Evolutionary conservation across 306 rosid genomes (phyloP).

Genomic region (Macrotyloma uniflorum): DNA sequence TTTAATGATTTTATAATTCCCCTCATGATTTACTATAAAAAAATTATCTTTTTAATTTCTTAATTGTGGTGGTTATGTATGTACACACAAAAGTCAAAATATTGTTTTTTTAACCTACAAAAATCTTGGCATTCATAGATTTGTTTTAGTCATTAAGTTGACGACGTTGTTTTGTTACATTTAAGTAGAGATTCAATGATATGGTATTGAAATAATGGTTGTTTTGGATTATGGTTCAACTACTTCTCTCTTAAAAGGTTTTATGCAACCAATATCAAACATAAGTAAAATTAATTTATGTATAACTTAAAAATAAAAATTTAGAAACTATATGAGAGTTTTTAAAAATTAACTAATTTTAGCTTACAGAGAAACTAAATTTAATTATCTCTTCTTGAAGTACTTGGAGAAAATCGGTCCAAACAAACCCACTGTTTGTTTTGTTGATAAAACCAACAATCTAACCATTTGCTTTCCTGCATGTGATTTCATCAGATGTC

Average conservation of each 20-base stretch:
- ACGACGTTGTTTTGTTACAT: background rate
- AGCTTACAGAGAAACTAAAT: too few relatives aligned
- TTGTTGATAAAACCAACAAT: slow-evolving; percentile 15
- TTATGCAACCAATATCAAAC: background rate
- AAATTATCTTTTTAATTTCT: background rate
- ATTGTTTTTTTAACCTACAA: background rate
- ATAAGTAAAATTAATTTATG: too few relatives aligned
- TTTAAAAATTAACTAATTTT: too few relatives aligned
- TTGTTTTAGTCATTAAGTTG: slow-evolving; percentile 2
- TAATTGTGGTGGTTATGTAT: too few relatives aligned
- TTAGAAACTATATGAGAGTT: too few relatives aligned
- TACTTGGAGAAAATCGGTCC: too few relatives aligned
- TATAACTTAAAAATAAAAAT: too few relatives aligned
- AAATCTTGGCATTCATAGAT: background rate
- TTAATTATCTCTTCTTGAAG: too few relatives aligned
- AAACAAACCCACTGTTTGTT: background rate
- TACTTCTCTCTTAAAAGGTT: background rate
- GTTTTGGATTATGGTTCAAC: background rate
- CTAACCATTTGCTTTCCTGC: slow-evolving; percentile 44
- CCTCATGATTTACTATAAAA: too few relatives aligned
- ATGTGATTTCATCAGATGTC: slow-evolving; percentile 65
- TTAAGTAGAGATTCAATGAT: background rate
- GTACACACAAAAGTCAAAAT: background rate
- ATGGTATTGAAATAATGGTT: background rate
- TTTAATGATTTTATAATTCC: too few relatives aligned